Evolutionary conservation across 2,329 filamentous ascomycete genomes (phyloP), one percentile per base, ranked within the genome.

Genomic region (Colletotrichum sp.): DNA sequence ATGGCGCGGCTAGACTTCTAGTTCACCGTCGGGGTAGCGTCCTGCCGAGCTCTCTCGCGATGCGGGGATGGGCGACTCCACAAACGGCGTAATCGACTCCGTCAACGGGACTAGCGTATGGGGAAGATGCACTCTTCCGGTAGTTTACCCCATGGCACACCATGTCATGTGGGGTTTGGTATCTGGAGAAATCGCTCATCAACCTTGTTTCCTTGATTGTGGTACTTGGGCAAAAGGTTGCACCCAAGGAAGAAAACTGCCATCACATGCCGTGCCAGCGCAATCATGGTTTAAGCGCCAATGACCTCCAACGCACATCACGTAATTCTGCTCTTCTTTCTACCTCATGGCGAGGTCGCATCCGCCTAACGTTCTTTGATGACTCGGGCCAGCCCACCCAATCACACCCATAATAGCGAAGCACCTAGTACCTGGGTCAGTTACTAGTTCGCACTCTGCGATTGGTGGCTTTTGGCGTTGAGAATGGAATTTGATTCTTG

Each of bases 1-100:
- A 49, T 75, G 72, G 67, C 18, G 67, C 72, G 67, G 67, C 72
- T 71, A 75, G 67, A 32, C 30, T 6, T 59, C 26, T 65, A 24
- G 49, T n/a, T 49, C 26, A 26, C 18, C 6, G 49, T 75, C 72
- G 72, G 72, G 72, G 60, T 60, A 71, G 72, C 49, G 67, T 65
- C 66, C 15, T 59, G 57, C 71, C 71, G 66, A 74, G 59, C 18
- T 74, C 32, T 57, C 21, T 59, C 49, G 15, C 18, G 26, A 70
- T 59, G 71, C 59, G 71, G 66, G 66, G 66, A 57, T 44, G 24
- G 13, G 4, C 15, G 57, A 34, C 71, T 62, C 71, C 71, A 74
- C 66, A 44, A 24, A 44, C 59, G 71, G 66, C 30, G 16, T 30
- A 70, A 74, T 70, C 59, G 24, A 16, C 30, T 74, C 71, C 71